Base-by-base conservation (phyloP, 106 monocot genomes). In the Dendrobium officinale region DNA sequence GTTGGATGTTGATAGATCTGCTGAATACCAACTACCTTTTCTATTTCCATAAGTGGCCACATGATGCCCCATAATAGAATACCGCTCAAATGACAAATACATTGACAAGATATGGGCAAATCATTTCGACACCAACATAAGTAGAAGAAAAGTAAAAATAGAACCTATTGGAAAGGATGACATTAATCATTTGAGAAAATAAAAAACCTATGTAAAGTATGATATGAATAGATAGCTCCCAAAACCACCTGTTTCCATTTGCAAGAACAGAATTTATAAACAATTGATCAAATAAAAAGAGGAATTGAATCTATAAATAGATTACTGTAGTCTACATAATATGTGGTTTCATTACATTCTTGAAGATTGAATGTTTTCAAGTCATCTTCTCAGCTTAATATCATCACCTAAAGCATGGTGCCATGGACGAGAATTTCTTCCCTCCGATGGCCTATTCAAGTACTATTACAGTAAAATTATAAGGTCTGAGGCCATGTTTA, bases 111-210 rank as follows among this genome's bases (percentile, higher is more conserved):
- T 96, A 86, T 5, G 95, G 91, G 80, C 95, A 96, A 33, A 96
- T 96, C 95, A 96, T 96, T 73, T 93, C 91, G 72, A 89, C 93
- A 79, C 95, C 95, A 82, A 96, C 91, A 77, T 96, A 96, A 31
- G 87, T 96, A 26, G 92, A 80, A 78, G 89, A 89, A 54, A 96
- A 96, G 81, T 96, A 86, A 44, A 96, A 96, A 80, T 75, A 96
- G 72, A 96, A 96, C 79, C 95, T 96, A 85, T 51, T 51, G 55
- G 10, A 45, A 17, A 75, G 8, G 42, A 75, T 29, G 75, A 4
- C 13, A 4, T 72, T 16, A 43, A 0, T 31, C 31, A 31, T 42
- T 42, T 44, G 49, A 29, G 16, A 51, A 76, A 24, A 49, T 13
- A 3, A 33, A 70, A 31, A 31, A 1, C 31, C 31, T 31, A 31